Conservation (phyloP, 345 rosid genomes). For the Murraya koenigii region DNA sequence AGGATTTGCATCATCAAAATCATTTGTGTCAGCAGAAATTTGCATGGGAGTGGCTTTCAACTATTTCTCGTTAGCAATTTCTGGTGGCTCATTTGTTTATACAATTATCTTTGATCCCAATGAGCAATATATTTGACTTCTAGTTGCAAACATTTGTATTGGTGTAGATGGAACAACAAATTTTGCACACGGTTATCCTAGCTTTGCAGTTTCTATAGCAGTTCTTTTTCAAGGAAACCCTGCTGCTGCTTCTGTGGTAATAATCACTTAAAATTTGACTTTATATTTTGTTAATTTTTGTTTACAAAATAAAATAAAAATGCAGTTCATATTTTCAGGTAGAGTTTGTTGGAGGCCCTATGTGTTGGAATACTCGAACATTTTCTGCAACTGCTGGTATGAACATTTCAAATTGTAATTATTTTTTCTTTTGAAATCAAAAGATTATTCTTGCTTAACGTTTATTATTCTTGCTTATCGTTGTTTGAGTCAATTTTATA, state of each 20-base stretch:
- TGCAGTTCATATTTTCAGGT: slow-evolving; percentile 43
- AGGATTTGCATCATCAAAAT: not conserved
- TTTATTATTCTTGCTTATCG: not conserved
- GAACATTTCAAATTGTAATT: slow-evolving; percentile 5
- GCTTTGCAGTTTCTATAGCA: slow-evolving; percentile 96
- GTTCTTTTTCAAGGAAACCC: slow-evolving; percentile 82
- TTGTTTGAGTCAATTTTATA: not conserved
- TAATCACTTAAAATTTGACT: not conserved
- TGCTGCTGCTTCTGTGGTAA: slow-evolving; percentile 92
- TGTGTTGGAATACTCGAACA: slow-evolving; percentile 91
- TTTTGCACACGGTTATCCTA: slow-evolving; percentile 94
- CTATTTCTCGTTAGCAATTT: not conserved
- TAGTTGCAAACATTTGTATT: not conserved
- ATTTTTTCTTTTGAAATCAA: not conserved
- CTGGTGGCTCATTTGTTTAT: not conserved
- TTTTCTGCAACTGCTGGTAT: slow-evolving; percentile 90
- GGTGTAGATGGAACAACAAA: slow-evolving; percentile 90
- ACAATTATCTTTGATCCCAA: not conserved
- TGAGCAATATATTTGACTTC: not conserved
- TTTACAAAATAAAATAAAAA: slow-evolving; percentile 9
- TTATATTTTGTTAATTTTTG: slow-evolving; percentile 11
- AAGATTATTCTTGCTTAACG: not conserved
- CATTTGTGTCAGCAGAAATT: not conserved
- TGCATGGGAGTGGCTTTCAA: not conserved
- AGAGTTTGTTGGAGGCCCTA: slow-evolving; percentile 93